A percentile compares a stretch with the other conserved stretches of the same genome.
phyloP scores from a whole-genome alignment of 306 rosid genomes.

The Cucurbita argyrosperma region DNA sequence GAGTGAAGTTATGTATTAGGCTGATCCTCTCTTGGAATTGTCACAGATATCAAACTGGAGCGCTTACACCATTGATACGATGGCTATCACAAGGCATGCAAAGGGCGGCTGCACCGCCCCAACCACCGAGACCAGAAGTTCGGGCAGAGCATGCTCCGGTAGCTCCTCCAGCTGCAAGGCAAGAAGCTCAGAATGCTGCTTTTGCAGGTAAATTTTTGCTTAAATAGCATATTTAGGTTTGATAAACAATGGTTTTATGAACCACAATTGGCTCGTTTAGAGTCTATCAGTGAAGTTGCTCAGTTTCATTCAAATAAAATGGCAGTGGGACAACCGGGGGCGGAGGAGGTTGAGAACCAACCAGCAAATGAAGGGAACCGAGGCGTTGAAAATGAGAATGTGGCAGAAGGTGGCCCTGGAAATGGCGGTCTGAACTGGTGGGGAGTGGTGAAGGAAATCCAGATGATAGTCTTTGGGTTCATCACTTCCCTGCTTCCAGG shows the following conservation, averaged over 20 bases:
- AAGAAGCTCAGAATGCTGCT: conserved; percentile 42
- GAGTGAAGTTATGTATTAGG: background rate
- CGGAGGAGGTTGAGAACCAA: conserved; percentile 36
- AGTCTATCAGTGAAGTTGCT: background rate
- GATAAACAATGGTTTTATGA: background rate
- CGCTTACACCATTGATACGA: conserved; percentile 66
- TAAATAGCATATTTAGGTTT: background rate
- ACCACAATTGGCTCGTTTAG: background rate
- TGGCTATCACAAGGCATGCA: conserved; percentile 97
- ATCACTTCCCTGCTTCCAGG: conserved; percentile 91
- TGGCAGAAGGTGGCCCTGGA: conserved; percentile 34
- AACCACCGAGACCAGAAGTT: conserved; percentile 63
- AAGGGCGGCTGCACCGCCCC: conserved; percentile 92
- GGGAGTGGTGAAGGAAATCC: conserved; percentile 83
- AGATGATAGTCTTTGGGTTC: conserved; percentile 92
- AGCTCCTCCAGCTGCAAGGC: conserved; percentile 59
- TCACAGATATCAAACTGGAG: conserved; percentile 86
- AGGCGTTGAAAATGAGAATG: conserved; percentile 46
- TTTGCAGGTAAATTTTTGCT: conserved; percentile 41
- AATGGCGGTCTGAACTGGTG: conserved; percentile 80
- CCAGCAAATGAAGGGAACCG: conserved; percentile 33
- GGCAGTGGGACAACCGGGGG: conserved; percentile 55
- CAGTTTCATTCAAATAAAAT: background rate
- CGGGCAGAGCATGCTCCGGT: conserved; percentile 50
- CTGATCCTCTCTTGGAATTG: conserved; percentile 3